Conservation (phyloP, 805 yeast genomes). For the Wickerhamiella siamensis region DNA sequence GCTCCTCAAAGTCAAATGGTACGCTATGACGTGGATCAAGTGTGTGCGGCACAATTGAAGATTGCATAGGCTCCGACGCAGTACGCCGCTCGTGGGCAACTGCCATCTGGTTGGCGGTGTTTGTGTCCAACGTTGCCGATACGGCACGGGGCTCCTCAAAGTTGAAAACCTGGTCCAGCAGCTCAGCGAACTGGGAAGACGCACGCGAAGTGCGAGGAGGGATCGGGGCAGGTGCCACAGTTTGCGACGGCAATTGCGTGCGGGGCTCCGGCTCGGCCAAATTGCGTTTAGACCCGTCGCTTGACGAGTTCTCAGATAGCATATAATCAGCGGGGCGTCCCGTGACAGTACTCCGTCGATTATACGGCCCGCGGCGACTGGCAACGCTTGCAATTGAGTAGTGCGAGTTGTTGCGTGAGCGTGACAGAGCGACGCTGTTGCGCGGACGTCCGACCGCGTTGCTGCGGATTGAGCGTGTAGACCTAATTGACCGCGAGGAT, state of each 20-base stretch:
- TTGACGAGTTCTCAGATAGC: too few species aligned
- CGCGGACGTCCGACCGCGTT: neutral
- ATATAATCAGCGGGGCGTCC: too few species aligned
- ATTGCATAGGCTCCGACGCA: slow-evolving; percentile 3
- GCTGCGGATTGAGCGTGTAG: slow-evolving; percentile 8
- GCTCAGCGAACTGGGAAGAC: slow-evolving; percentile 18
- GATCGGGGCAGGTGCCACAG: too few species aligned
- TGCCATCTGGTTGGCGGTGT: neutral
- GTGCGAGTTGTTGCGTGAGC: neutral
- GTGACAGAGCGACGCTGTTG: neutral
- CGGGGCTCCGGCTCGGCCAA: too few species aligned
- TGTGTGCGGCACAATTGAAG: slow-evolving; percentile 1
- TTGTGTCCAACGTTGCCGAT: neutral
- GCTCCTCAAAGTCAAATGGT: slow-evolving; percentile 5
- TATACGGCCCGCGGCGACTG: neutral
- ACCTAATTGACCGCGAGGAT: slow-evolving; percentile 14
- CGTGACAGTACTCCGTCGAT: too few species aligned
- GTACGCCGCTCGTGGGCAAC: slow-evolving; percentile 4
- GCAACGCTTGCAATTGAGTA: neutral
- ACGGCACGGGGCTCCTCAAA: slow-evolving; percentile 3
- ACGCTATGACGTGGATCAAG: slow-evolving; percentile 4
- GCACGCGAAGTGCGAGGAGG: neutral
- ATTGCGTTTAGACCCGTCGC: too few species aligned
- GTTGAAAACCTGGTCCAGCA: slow-evolving; percentile 23
- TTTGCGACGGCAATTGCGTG: too few species aligned